phyloP scores from a whole-genome alignment of 1,139 yeast species.

The Blastobotrys arbuscula region DNA sequence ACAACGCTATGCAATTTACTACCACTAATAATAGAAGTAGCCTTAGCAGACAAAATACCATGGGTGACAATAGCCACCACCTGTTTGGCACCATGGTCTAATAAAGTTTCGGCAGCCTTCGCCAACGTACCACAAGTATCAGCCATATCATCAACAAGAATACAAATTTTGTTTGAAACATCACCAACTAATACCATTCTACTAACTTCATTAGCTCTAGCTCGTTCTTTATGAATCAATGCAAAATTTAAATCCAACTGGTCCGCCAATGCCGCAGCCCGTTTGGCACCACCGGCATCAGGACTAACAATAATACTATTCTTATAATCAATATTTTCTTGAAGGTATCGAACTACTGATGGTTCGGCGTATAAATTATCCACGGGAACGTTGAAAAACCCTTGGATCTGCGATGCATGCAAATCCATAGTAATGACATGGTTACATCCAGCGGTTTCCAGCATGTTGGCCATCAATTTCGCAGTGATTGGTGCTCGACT shows the following conservation, averaged over 20 bases:
- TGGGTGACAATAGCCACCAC: slow-evolving; percentile 96
- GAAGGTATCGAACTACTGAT: slow-evolving; percentile 79
- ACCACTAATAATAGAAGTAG: slow-evolving; percentile 74
- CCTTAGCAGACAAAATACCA: slow-evolving; percentile 86
- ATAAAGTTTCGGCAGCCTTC: slow-evolving; percentile 87
- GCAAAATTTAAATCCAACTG: slow-evolving; percentile 90
- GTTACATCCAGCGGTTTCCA: slow-evolving; percentile 93
- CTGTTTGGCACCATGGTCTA: slow-evolving; percentile 72
- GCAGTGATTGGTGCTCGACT: slow-evolving; percentile 97
- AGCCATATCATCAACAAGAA: slow-evolving; percentile 96
- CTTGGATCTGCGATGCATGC: slow-evolving; percentile 97
- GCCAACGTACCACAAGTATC: slow-evolving; percentile 97
- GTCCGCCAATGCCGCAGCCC: slow-evolving; percentile 95
- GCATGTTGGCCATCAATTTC: slow-evolving; percentile 89
- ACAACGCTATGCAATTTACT: slow-evolving; percentile 75
- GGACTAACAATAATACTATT: slow-evolving; percentile 89
- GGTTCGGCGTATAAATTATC: slow-evolving; percentile 97
- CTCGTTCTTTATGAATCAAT: slow-evolving; percentile 92
- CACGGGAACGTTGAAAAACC: slow-evolving; percentile 92
- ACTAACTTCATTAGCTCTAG: slow-evolving; percentile 88
- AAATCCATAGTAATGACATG: slow-evolving; percentile 97
- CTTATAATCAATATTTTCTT: slow-evolving; percentile 58
- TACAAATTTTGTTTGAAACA: slow-evolving; percentile 78
- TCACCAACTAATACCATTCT: slow-evolving; percentile 97
- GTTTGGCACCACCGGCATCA: slow-evolving; percentile 98